These are phyloP conservation scores for Phytophthora ohioensis DNA, from an alignment of 352 stramenopile genomes.

Conservation along the genomic window DNA sequence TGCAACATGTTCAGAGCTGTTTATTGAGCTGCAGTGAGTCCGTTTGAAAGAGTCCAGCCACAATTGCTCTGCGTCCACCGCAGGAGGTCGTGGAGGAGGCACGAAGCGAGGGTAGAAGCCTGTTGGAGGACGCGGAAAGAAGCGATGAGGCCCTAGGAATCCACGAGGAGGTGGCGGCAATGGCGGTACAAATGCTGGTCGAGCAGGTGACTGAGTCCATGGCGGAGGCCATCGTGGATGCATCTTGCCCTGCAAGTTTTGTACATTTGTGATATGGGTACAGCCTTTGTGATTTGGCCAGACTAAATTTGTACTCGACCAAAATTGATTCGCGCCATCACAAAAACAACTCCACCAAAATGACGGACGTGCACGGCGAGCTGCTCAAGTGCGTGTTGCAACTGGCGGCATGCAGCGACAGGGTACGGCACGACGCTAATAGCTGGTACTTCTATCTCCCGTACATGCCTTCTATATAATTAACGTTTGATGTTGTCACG, in stretches of 20 bases:
- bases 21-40: conserved; percentile 23
- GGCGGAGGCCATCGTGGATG: conserved; percentile 17
- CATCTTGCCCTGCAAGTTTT: not conserved
- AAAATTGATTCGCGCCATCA: not conserved
- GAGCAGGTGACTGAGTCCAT: conserved; percentile 18
- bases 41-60: conserved; percentile 43
- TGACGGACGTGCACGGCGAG: conserved; percentile 65
- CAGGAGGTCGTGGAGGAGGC: conserved; percentile 13
- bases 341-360: conserved; percentile 9
- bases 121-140: conserved; percentile 11
- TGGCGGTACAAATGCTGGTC: conserved; percentile 16
- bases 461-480: not conserved
- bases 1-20: not conserved
- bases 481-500: not conserved
- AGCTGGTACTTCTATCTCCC: too few species aligned
- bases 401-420: conserved; percentile 77
- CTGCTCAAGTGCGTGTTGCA: conserved; percentile 84
- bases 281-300: not conserved
- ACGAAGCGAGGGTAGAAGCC: conserved; percentile 29
- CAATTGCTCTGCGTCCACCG: conserved; percentile 29
- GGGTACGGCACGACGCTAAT: conserved; percentile 37
- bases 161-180: conserved; percentile 6
- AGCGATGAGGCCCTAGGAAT: conserved; percentile 1
- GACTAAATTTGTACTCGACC: not conserved
- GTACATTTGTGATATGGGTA: not conserved